These are phyloP conservation scores for Trichomonascus vanleenenianus DNA, from an alignment of 805 yeast species.

Conservation along the genomic window DNA sequence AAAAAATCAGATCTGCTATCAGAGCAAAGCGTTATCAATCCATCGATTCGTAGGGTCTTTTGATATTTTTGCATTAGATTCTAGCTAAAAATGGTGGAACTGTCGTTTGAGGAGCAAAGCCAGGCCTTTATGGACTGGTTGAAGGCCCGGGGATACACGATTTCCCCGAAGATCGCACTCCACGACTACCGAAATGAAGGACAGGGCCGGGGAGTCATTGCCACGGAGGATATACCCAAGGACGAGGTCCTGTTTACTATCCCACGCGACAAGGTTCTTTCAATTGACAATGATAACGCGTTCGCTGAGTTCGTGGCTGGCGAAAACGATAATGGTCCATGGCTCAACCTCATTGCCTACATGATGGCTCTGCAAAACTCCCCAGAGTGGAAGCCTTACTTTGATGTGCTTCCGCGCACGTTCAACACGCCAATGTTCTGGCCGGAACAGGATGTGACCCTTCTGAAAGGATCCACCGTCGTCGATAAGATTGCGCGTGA, in stretches of 20 bases:
- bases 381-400: slow-evolving; percentile 64
- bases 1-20: too few species aligned
- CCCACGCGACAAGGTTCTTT: slow-evolving; percentile 51
- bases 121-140: slow-evolving; percentile 14
- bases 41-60: too few species aligned
- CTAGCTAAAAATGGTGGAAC: too few species aligned
- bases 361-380: slow-evolving; percentile 52
- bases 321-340: slow-evolving; percentile 34
- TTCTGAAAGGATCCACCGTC: slow-evolving; percentile 63
- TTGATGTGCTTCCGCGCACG: slow-evolving; percentile 56
- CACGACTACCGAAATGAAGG: slow-evolving; percentile 48
- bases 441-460: slow-evolving; percentile 50
- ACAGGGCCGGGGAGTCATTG: slow-evolving; percentile 77
- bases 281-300: slow-evolving; percentile 47
- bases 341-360: slow-evolving; percentile 72
- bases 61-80: too few species aligned
- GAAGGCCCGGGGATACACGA: slow-evolving; percentile 14
- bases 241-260: slow-evolving; percentile 65
- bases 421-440: slow-evolving; percentile 77
- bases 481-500: slow-evolving; percentile 62
- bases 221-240: slow-evolving; percentile 47
- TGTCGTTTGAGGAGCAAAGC: slow-evolving; percentile 1
- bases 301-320: slow-evolving; percentile 19
- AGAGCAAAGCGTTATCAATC: too few species aligned
- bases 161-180: slow-evolving; percentile 52